phyloP scores from a whole-genome alignment of 31 red algal species.

The Bonnemaisonia californica region DNA sequence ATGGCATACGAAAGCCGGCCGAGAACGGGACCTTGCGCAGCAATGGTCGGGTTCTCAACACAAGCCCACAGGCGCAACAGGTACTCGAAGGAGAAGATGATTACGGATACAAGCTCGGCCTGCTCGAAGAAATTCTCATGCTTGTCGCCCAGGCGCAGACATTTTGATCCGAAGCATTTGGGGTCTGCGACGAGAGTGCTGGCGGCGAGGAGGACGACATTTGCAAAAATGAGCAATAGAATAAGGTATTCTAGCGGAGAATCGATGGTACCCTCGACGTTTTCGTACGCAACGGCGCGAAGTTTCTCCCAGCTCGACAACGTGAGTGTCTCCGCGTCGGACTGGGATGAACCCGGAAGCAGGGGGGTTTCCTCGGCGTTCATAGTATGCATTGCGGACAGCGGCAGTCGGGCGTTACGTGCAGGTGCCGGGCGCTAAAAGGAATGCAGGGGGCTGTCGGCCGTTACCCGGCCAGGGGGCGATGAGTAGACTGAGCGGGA shows the following conservation, averaged over 20 bases:
- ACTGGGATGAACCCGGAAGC: slow-evolving; percentile 3
- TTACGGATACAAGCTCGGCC: slow-evolving; percentile 70
- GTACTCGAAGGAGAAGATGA: slow-evolving; percentile 87
- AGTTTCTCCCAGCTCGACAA: slow-evolving; percentile 31
- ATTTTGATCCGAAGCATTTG: slow-evolving; percentile 75
- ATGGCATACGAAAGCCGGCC: slow-evolving; percentile 73
- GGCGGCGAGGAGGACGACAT: slow-evolving; percentile 67
- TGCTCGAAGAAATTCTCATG: slow-evolving; percentile 72
- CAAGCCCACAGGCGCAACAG: slow-evolving; percentile 78
- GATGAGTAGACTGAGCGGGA: no score
- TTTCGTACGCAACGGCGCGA: slow-evolving; percentile 45
- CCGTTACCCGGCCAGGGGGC: no score
- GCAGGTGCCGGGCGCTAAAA: no score
- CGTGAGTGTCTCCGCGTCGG: slow-evolving; percentile 4
- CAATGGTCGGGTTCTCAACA: slow-evolving; percentile 55
- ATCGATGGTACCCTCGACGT: slow-evolving; percentile 88
- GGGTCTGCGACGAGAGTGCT: slow-evolving; percentile 63
- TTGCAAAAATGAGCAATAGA: slow-evolving; percentile 69
- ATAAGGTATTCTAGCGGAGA: slow-evolving; percentile 77
- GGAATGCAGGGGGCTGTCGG: no score
- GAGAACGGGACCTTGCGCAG: slow-evolving; percentile 41
- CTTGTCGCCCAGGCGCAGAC: slow-evolving; percentile 71
- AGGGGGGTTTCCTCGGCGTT: slow-evolving; percentile 21
- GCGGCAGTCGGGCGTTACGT: no score
- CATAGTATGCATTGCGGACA: no score